phyloP scores from a whole-genome alignment of 495 filamentous ascomycete genomes.

The Hypoxylon intermedium region DNA sequence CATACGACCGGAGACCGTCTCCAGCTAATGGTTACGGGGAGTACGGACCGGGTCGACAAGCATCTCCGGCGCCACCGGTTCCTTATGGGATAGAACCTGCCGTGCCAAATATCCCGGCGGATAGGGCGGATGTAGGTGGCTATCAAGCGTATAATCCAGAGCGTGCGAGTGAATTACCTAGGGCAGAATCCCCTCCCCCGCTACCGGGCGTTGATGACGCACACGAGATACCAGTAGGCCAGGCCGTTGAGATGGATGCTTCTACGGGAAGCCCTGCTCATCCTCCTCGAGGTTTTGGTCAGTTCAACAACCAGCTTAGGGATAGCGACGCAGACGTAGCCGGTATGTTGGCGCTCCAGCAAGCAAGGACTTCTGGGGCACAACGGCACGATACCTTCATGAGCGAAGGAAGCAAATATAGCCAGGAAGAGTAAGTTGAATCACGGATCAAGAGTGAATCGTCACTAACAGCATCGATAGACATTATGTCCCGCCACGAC shows the following conservation, averaged over 20 bases:
- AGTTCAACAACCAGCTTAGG: constrained; percentile 57
- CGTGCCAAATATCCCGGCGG: constrained; percentile 39
- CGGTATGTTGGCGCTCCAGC: constrained; percentile 72
- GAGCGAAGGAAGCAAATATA: constrained; percentile 73
- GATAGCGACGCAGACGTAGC: constrained; percentile 74
- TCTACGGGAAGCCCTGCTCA: constrained; percentile 61
- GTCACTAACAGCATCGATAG: constrained; percentile 47
- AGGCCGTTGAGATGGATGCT: constrained; percentile 86
- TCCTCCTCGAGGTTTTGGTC: constrained; percentile 50
- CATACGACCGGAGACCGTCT: constrained; percentile 57
- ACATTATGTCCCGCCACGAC: constrained; percentile 70
- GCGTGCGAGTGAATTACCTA: constrained; percentile 48
- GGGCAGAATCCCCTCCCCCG: constrained; percentile 70
- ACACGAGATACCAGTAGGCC: constrained; percentile 57
- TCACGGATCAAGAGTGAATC: neutral
- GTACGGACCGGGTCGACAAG: constrained; percentile 43
- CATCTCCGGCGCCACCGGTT: constrained; percentile 45
- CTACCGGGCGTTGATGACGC: constrained; percentile 60
- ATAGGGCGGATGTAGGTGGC: constrained; percentile 28
- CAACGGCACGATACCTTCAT: constrained; percentile 54
- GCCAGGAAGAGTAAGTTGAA: constrained; percentile 72
- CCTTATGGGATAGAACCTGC: constrained; percentile 47
- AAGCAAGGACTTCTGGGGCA: constrained; percentile 53
- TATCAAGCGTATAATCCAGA: constrained; percentile 55
- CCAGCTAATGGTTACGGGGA: constrained; percentile 53